Evolutionary conservation across 768 basidiomycete genomes (phyloP).

Genomic region (Lactarius trivialis): DNA sequence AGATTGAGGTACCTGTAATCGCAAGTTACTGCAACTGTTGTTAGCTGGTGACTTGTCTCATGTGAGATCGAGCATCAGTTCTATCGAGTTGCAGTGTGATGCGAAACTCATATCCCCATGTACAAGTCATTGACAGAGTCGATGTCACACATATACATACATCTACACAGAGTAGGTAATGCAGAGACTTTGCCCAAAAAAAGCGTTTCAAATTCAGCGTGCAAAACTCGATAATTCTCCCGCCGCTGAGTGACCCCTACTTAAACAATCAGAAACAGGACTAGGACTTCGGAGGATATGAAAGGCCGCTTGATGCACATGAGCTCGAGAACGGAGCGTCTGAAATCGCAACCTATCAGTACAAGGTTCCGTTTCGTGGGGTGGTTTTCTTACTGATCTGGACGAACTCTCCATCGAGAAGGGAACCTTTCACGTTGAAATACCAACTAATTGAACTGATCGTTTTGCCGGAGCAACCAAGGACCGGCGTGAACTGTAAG

Average conservation of each 20-base stretch:
- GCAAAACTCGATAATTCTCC: neutral
- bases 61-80: neutral
- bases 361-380: neutral
- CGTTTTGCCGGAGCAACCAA: constrained; percentile 38
- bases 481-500: constrained; percentile 36
- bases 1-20: neutral
- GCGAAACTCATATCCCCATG: neutral
- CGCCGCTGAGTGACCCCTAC: neutral
- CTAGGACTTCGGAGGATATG: constrained; percentile 52
- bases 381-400: constrained; percentile 42
- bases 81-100: neutral
- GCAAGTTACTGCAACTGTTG: neutral
- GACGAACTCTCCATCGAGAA: constrained; percentile 57
- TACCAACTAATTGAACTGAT: constrained; percentile 52
- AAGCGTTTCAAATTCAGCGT: neutral
- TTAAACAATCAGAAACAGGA: neutral
- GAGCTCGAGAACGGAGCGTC: constrained; percentile 44
- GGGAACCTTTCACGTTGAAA: constrained; percentile 58
- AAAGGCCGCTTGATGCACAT: constrained; percentile 52
- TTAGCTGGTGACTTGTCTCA: neutral
- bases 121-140: too few relatives aligned
- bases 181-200: neutral
- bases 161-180: neutral
- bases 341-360: constrained; percentile 25
- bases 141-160: neutral